phyloP scores from a whole-genome alignment of 805 yeast species.

The Vanderwaltozyma yarrowii region DNA sequence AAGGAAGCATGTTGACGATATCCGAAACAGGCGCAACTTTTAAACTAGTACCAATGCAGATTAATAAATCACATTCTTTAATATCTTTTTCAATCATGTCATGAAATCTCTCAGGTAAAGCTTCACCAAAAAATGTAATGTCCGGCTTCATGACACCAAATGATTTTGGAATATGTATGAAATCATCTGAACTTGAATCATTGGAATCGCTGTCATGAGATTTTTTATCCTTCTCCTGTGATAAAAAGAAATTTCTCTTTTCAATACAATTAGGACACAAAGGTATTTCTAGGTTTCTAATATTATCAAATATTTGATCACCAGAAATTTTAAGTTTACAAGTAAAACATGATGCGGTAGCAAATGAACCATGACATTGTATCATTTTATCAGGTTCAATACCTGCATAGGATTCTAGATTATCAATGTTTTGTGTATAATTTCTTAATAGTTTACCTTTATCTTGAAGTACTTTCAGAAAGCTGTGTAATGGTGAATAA shows the following conservation, averaged over 20 bases:
- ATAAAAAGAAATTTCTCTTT: constrained; percentile 30
- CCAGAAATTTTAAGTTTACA: constrained; percentile 65
- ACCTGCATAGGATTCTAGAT: constrained; percentile 76
- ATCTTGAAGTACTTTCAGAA: constrained; percentile 63
- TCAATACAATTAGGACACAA: constrained; percentile 57
- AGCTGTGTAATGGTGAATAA: constrained; percentile 72
- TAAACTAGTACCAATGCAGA: constrained; percentile 84
- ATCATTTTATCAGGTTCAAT: constrained; percentile 54
- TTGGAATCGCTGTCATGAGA: background rate
- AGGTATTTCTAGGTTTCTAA: constrained; percentile 52
- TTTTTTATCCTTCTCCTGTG: background rate
- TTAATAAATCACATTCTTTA: constrained; percentile 59
- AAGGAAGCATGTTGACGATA: constrained; percentile 63
- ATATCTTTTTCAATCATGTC: constrained; percentile 49
- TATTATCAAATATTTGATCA: constrained; percentile 46
- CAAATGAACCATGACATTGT: constrained; percentile 92
- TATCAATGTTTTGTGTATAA: constrained; percentile 88
- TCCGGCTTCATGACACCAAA: constrained; percentile 87
- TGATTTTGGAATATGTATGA: constrained; percentile 32
- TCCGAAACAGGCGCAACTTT: constrained; percentile 90
- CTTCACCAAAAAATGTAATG: constrained; percentile 85
- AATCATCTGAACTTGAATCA: constrained; percentile 3
- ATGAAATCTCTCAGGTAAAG: constrained; percentile 63
- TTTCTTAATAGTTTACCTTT: constrained; percentile 69
- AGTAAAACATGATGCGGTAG: constrained; percentile 73